These are phyloP conservation scores for Aspergillus puulaauensis DNA, from an alignment of 2,329 filamentous ascomycete species.

Conservation along the genomic window DNA sequence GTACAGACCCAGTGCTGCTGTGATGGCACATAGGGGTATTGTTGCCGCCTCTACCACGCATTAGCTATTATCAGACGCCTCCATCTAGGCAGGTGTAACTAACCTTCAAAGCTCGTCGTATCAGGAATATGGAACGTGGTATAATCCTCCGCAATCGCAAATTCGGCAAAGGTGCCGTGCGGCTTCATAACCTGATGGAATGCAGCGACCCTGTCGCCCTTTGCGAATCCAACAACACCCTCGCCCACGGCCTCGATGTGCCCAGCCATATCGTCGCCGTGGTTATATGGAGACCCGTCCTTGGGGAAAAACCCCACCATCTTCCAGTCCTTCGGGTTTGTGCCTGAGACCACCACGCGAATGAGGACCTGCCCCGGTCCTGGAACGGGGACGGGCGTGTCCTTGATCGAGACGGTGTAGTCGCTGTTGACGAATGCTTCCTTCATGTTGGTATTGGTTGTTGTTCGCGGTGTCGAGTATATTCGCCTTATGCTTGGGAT, in stretches of 20 bases:
- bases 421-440: neutral
- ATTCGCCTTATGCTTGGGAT: neutral
- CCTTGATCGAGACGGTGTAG: neutral
- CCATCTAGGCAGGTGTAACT: neutral
- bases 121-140: slow-evolving; percentile 56
- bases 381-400: slow-evolving; percentile 37
- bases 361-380: slow-evolving; percentile 34
- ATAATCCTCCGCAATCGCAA: slow-evolving; percentile 52
- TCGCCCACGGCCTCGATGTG: slow-evolving; percentile 52
- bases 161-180: slow-evolving; percentile 56
- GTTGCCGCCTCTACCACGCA: slow-evolving; percentile 51
- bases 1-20: slow-evolving; percentile 54
- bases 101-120: slow-evolving; percentile 53
- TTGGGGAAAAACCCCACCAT: neutral
- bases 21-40: slow-evolving; percentile 56
- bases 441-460: neutral
- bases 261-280: slow-evolving; percentile 54
- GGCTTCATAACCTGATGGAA: slow-evolving; percentile 50
- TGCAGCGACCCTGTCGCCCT: slow-evolving; percentile 54
- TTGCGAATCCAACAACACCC: slow-evolving; percentile 54
- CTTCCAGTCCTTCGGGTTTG: slow-evolving; percentile 50
- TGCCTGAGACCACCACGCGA: slow-evolving; percentile 36
- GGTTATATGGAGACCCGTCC: slow-evolving; percentile 30
- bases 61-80: accelerated
- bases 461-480: neutral